Conservation (phyloP, 139 green algal species). For the Micractinium sp. region DNA sequence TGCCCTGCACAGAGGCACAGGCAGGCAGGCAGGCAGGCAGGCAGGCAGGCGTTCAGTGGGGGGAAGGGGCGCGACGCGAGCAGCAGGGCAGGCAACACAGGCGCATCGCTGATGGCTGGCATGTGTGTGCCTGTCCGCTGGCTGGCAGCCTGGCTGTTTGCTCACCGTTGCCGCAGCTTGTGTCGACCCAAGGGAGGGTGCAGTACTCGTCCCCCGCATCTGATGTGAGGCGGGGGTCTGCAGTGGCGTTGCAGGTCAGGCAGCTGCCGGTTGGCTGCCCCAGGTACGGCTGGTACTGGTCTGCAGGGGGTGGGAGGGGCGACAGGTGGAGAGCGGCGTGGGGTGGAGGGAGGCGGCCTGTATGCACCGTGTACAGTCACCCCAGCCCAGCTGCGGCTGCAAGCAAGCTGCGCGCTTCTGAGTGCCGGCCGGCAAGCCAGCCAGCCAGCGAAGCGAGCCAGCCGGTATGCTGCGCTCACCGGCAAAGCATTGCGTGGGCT, state of each 20-base stretch:
- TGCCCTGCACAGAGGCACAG: not conserved
- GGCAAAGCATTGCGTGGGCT: not conserved
- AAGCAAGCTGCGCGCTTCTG: too few species aligned
- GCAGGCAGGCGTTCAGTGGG: too few species aligned
- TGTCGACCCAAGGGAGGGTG: not conserved
- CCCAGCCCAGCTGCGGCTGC: too few species aligned
- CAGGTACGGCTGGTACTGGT: conserved; percentile 20
- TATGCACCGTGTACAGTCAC: not conserved
- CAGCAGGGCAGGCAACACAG: too few species aligned
- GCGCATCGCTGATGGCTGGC: not conserved
- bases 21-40: too few species aligned
- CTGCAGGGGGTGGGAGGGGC: not conserved
- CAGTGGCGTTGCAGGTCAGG: not conserved
- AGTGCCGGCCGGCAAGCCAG: too few species aligned
- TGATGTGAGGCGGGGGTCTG: not conserved
- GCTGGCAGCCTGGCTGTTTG: not conserved
- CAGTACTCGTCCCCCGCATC: conserved; percentile 15
- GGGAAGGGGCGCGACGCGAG: too few species aligned
- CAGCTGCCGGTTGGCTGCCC: not conserved
- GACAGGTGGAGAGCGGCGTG: not conserved
- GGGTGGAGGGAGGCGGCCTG: too few species aligned
- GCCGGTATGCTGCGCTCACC: not conserved
- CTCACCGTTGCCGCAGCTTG: conserved; percentile 8
- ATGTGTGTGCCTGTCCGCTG: not conserved
- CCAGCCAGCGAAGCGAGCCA: not conserved